Evolutionary conservation across 2,329 filamentous ascomycete species (phyloP).

Genomic region (Phialophora expanda): DNA sequence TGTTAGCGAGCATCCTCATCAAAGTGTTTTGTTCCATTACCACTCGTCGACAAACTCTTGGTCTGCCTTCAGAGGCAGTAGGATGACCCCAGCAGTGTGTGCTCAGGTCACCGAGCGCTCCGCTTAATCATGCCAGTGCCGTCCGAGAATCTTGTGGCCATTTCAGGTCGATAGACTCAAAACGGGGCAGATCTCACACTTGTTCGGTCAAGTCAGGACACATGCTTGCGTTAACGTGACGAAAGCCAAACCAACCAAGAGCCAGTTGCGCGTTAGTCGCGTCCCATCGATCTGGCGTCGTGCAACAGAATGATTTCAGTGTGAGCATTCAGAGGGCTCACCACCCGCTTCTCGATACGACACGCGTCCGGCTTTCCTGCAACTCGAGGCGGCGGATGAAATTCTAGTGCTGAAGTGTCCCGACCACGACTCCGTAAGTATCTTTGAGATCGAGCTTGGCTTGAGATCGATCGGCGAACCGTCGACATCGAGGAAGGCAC

Average conservation of each 20-base stretch:
- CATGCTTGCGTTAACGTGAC: neutral
- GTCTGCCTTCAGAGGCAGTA: neutral
- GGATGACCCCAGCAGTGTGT: too few species aligned
- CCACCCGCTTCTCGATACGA: neutral
- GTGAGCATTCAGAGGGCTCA: neutral
- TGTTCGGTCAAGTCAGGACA: neutral
- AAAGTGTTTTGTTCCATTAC: neutral
- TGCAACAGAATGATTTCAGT: neutral
- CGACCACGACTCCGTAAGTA: too few species aligned
- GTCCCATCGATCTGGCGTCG: neutral
- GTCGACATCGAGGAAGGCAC: neutral
- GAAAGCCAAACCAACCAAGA: too few species aligned
- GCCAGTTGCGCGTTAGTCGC: neutral
- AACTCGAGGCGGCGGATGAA: too few species aligned
- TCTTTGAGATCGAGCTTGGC: neutral
- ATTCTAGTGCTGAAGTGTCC: too few species aligned
- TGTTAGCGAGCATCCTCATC: neutral
- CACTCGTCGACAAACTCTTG: neutral
- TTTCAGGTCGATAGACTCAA: neutral
- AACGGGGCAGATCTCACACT: neutral
- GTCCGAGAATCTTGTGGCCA: too few species aligned
- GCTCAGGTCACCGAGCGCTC: too few species aligned
- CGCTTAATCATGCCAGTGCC: too few species aligned
- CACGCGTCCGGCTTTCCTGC: too few species aligned
- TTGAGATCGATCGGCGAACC: neutral